These are phyloP conservation scores for Aspergillus versicolor DNA, from an alignment of 2,329 filamentous ascomycete species.

Conservation along the genomic window DNA sequence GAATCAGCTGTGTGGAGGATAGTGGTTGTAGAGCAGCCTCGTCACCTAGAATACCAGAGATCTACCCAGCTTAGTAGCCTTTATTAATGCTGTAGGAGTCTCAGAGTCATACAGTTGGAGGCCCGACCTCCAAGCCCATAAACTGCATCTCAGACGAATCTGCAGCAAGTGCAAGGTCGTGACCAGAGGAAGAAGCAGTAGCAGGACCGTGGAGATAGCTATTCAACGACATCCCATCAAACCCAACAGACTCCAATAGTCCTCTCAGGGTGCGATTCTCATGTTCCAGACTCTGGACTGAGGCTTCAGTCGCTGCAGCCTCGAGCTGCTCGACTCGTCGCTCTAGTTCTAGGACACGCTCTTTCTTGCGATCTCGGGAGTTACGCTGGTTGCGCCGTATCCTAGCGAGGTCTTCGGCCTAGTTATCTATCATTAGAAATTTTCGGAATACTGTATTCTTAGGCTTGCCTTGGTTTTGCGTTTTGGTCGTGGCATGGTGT, in stretches of 20 bases:
- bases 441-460: background rate
- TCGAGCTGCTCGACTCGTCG: background rate
- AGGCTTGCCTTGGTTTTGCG: constrained; percentile 3
- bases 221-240: background rate
- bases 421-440: background rate
- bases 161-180: too few species aligned
- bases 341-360: background rate
- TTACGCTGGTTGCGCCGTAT: constrained; percentile 5
- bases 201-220: background rate
- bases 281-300: background rate
- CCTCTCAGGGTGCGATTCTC: background rate
- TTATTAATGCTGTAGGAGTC: too few species aligned
- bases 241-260: background rate
- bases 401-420: constrained; percentile 4
- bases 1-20: too few species aligned
- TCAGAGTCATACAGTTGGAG: too few species aligned
- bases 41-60: too few species aligned
- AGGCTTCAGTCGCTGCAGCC: background rate
- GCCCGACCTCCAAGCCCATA: too few species aligned
- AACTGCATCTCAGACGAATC: too few species aligned
- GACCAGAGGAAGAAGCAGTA: too few species aligned
- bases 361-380: constrained; percentile 3
- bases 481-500: constrained; percentile 1
- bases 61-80: too few species aligned
- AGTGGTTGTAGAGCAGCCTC: too few species aligned